Conservation (phyloP, 495 filamentous ascomycete genomes). For the Thermothielavioides terrestris region DNA sequence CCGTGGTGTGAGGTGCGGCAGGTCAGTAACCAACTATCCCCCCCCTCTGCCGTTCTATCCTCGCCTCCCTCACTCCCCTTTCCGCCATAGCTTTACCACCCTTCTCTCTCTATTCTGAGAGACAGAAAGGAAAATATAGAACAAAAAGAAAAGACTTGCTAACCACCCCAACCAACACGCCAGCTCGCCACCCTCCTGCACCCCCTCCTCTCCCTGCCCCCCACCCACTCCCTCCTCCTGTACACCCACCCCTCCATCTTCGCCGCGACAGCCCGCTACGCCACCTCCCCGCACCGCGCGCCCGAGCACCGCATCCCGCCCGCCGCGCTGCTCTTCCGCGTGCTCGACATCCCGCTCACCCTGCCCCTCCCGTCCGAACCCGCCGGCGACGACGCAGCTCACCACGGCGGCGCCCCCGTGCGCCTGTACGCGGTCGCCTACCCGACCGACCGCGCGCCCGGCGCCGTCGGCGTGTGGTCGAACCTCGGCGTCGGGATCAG, state of each 20-base stretch:
- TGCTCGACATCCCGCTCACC: slow-evolving; percentile 23
- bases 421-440: slow-evolving; percentile 32
- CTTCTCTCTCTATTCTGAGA: no score
- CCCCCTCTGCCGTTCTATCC: no score
- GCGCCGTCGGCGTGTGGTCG: slow-evolving; percentile 32
- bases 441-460: slow-evolving; percentile 18
- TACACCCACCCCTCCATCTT: slow-evolving; percentile 24
- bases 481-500: slow-evolving; percentile 33
- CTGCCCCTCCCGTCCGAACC: not conserved
- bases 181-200: slow-evolving; percentile 24
- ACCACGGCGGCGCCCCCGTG: not conserved
- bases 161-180: no score
- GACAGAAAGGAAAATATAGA: no score
- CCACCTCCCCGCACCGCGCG: slow-evolving; percentile 16
- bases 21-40: slow-evolving; percentile 4
- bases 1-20: slow-evolving; percentile 23
- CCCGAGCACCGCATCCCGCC: slow-evolving; percentile 10
- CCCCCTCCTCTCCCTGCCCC: slow-evolving; percentile 14
- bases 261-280: slow-evolving; percentile 13
- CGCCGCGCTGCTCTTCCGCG: slow-evolving; percentile 24
- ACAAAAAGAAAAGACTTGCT: no score
- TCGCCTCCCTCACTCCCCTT: no score
- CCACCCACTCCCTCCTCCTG: slow-evolving; percentile 19
- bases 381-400: no score
- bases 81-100: no score